phyloP scores from a whole-genome alignment of 2,329 filamentous ascomycete genomes.

The Chalara sp. region DNA sequence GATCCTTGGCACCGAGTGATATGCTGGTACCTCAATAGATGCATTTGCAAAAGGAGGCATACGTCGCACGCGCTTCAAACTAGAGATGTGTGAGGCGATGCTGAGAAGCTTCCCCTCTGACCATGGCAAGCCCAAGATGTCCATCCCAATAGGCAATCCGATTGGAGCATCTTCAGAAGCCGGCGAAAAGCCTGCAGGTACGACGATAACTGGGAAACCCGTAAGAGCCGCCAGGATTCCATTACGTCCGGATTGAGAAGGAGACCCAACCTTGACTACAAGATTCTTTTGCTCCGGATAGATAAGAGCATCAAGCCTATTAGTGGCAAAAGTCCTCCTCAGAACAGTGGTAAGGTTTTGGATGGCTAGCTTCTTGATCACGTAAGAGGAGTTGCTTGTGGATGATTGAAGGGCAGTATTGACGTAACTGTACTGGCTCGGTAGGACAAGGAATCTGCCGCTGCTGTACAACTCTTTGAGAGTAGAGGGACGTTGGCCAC shows the following conservation, averaged over 20 bases:
- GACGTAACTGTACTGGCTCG: slow-evolving; percentile 49
- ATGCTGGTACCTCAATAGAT: slow-evolving; percentile 31
- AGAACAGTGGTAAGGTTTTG: slow-evolving; percentile 44
- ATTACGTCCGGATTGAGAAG: slow-evolving; percentile 51
- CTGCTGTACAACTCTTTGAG: slow-evolving; percentile 43
- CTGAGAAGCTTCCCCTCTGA: slow-evolving; percentile 45
- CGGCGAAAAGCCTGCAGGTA: slow-evolving; percentile 47
- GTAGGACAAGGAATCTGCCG: slow-evolving; percentile 52
- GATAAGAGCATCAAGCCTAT: slow-evolving; percentile 49
- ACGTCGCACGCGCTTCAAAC: slow-evolving; percentile 37
- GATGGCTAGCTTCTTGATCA: slow-evolving; percentile 39
- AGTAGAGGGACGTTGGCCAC: slow-evolving; percentile 35
- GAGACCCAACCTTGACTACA: slow-evolving; percentile 49
- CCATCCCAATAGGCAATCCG: slow-evolving; percentile 58
- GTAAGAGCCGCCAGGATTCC: slow-evolving; percentile 35
- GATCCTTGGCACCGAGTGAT: slow-evolving; percentile 37
- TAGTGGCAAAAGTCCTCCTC: slow-evolving; percentile 39
- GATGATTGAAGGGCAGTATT: slow-evolving; percentile 43
- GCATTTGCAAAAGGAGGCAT: slow-evolving; percentile 38
- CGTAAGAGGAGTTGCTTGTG: slow-evolving; percentile 43
- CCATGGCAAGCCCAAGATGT: slow-evolving; percentile 52
- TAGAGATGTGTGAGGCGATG: slow-evolving; percentile 44
- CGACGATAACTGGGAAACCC: slow-evolving; percentile 35
- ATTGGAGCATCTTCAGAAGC: slow-evolving; percentile 40
- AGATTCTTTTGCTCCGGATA: slow-evolving; percentile 61